Base-by-base conservation (phyloP, 1,284 basidiomycete species). In the Cryptococcus sp. region DNA sequence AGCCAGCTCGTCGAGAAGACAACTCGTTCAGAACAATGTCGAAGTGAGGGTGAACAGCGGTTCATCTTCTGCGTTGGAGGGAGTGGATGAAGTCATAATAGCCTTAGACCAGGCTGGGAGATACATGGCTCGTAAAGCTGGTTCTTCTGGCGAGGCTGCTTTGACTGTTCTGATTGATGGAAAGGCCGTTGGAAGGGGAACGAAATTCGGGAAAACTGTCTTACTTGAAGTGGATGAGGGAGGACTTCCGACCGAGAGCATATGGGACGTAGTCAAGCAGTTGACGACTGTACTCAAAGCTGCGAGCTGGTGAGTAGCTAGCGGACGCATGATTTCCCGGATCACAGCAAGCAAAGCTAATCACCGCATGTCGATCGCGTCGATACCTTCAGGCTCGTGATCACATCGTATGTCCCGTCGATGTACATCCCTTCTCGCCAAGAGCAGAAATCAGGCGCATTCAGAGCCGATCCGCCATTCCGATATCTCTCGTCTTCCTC, bases 361-460 rank as follows among this genome's bases (percentile, higher is more conserved):
- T 6, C 25, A 25, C 25, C 25, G 25, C 25, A 25, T 25, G 6
- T 25, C 6, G 25, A 6, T 25, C 25, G 3, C 25, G 25, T 6
- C 25, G 25, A 25, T 25, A 25, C 25, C 25, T 25, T 25, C 25
- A 76, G 73, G 72, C 71, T 66, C 3, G 49, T 73, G 1, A 23
- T 75, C 39, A 66, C 73, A 13, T 66, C 71, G 5, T 75, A 77
- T 57, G 65, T 73, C 1, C 74, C 73, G 2, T 57, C 70, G 0
- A 71, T 76, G 65, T 76, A 76, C 63, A 74, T 76, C 23, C 68
- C 71, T 41, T 55, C 55, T 6, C 13, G 49, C 16, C 20, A 20
- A 16, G 53, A 55, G 30, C 48, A 23, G 22, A n/a, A 54, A 52
- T 20, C 50, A 60, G 60, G 45, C 50, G 13, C 16, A 47, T 47